Evolutionary conservation across 305 asterid genomes (phyloP).

Genomic region (Stenogyne calaminthoides): DNA sequence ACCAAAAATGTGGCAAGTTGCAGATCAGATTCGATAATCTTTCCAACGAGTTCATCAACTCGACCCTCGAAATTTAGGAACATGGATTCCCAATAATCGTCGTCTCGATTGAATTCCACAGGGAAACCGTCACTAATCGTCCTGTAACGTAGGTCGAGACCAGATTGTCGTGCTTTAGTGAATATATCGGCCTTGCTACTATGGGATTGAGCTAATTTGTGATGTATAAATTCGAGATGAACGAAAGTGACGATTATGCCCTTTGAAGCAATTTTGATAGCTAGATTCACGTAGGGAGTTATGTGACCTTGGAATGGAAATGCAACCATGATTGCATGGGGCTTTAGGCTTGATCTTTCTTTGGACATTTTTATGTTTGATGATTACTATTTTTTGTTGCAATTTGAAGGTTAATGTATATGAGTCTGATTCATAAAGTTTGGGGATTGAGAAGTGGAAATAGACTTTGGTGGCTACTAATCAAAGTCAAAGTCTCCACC

Average conservation of each 20-base stretch:
- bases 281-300: slow-evolving; percentile 52
- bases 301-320: slow-evolving; percentile 68
- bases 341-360: slow-evolving; percentile 19
- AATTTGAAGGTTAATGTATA: neutral
- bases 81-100: slow-evolving; percentile 41
- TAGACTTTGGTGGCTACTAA: slow-evolving; percentile 21
- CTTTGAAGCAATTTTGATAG: slow-evolving; percentile 53
- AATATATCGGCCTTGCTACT: slow-evolving; percentile 15
- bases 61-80: slow-evolving; percentile 33
- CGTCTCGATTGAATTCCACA: slow-evolving; percentile 30
- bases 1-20: slow-evolving; percentile 35
- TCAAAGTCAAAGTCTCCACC: neutral
- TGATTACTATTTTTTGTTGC: neutral
- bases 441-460: neutral
- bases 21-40: slow-evolving; percentile 35
- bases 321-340: slow-evolving; percentile 60
- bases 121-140: slow-evolving; percentile 46
- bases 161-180: slow-evolving; percentile 28
- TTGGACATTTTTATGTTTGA: slow-evolving; percentile 33
- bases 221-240: slow-evolving; percentile 33
- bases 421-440: neutral
- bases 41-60: slow-evolving; percentile 44
- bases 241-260: slow-evolving; percentile 49
- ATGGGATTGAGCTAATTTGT: neutral
- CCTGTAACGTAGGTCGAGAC: slow-evolving; percentile 42